Evolutionary conservation across 306 rosid species (phyloP), one percentile per base, ranked within the genome.

Genomic region (Luffa aegyptiaca): DNA sequence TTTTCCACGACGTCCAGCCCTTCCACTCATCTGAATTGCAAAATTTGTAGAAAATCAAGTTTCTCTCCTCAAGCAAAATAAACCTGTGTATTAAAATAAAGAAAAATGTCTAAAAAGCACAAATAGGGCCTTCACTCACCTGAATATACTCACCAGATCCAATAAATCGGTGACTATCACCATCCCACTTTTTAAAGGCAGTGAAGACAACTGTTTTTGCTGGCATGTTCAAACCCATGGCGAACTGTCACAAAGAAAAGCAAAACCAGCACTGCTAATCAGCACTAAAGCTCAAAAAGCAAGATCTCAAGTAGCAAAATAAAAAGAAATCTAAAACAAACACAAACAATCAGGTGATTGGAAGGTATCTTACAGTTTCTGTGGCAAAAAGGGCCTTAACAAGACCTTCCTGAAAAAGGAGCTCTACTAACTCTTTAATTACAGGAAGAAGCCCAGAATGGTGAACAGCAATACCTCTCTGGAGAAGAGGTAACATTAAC

Each of bases 381-480:
- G 98, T 95, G 58, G 98, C 98, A 87, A 95, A 95, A 44, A 95
- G 97, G 70, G 98, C 98, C 85, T 95, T 95, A 18, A 95, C 97
- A 86, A 95, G 97, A 84, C 98, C 98, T 87, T 95, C 98, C 84
- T 95, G 98, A 87, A 95, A 92, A 83, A 95, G 98, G 80, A 95
- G 88, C 86, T 92, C 97, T 6, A 95, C 98, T 87, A 95, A 86
- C 85, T 95, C 98, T 88, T 95, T 95, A 82, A 92, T 87, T 61
- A 95, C 97, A 72, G 98, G 98, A 81, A 95, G 98, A 86, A 95
- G 98, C 78, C 98, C 98, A 82, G 98, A 95, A 82, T 95, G 98
- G 87, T 95, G 98, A 83, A 95, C 97, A 42, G 97, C 97, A 88
- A 95, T 92, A 69, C 98, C 98, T 73, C 97, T 93, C 88, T 91